Evolutionary conservation across 371 early-diverging fungal genomes (phyloP).

Genomic region (Mucor plumbeus): DNA sequence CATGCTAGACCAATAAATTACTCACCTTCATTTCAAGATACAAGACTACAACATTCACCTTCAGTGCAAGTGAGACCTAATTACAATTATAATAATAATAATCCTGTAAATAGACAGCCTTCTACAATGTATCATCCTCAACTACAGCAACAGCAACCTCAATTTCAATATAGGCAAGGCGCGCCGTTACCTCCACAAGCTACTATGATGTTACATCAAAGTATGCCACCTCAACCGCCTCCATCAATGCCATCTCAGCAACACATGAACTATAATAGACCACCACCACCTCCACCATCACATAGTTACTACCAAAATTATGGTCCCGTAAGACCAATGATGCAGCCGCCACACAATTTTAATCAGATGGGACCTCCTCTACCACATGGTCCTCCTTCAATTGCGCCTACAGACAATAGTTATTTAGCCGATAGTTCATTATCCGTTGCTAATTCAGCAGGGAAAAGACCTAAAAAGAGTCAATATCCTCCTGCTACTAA

Average conservation of each 20-base stretch:
- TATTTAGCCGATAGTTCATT: constrained; percentile 50
- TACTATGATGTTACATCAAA: constrained; percentile 8
- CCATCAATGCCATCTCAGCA: constrained; percentile 10
- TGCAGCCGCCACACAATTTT: constrained; percentile 3
- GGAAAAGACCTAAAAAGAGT: constrained; percentile 36
- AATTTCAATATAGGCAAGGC: constrained; percentile 14
- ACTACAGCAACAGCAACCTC: constrained; percentile 8
- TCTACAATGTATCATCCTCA: constrained; percentile 10
- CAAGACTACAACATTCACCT: constrained; percentile 10
- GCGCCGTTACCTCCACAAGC: constrained; percentile 15
- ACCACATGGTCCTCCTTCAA: not conserved
- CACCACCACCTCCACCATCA: constrained; percentile 19
- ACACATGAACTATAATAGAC: constrained; percentile 1
- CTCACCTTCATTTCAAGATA: constrained; percentile 10
- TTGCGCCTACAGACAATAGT: constrained; percentile 14
- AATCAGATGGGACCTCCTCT: not conserved
- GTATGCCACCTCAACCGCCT: not conserved
- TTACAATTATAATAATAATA: not conserved
- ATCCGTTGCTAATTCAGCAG: constrained; percentile 37
- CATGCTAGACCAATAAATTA: not conserved
- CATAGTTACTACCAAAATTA: constrained; percentile 10
- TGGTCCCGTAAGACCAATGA: constrained; percentile 5
- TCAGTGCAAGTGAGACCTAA: not conserved
- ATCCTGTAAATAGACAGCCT: constrained; percentile 11
- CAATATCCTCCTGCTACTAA: constrained; percentile 55